Evolutionary conservation across 2,329 filamentous ascomycete species (phyloP).

Genomic region (Hypoxylon sp.): DNA sequence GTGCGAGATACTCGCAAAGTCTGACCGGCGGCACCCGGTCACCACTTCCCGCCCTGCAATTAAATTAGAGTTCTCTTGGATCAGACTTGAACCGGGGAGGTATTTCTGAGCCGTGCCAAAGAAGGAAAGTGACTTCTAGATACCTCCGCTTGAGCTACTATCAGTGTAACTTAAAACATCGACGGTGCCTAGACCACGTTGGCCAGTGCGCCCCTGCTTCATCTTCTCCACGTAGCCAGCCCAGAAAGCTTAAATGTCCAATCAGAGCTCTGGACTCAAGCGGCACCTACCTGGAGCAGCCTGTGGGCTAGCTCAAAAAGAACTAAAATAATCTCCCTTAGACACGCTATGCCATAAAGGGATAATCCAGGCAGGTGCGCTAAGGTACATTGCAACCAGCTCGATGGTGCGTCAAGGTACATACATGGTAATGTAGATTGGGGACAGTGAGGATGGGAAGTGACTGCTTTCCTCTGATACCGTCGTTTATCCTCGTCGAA

Average conservation of each 20-base stretch:
- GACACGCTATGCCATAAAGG: slow-evolving; percentile 21
- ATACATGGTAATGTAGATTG: slow-evolving; percentile 6
- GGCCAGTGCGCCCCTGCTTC: slow-evolving; percentile 38
- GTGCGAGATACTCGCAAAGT: slow-evolving; percentile 17
- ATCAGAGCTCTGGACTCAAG: slow-evolving; percentile 16
- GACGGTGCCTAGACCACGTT: slow-evolving; percentile 35
- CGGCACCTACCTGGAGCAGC: slow-evolving; percentile 30
- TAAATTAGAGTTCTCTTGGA: slow-evolving; percentile 45
- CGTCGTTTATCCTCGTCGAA: slow-evolving; percentile 42
- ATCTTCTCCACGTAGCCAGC: slow-evolving; percentile 40
- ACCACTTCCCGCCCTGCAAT: slow-evolving; percentile 50
- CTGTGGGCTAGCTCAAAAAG: slow-evolving; percentile 34
- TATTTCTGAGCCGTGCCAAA: slow-evolving; percentile 15
- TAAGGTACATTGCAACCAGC: slow-evolving; percentile 29
- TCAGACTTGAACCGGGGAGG: slow-evolving; percentile 20
- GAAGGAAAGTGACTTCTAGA: slow-evolving; percentile 33
- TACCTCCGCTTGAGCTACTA: slow-evolving; percentile 17
- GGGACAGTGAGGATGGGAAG: slow-evolving; percentile 28
- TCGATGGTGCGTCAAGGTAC: slow-evolving; percentile 27
- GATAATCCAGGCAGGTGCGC: slow-evolving; percentile 37
- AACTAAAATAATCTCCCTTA: slow-evolving; percentile 44
- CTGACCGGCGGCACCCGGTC: slow-evolving; percentile 35
- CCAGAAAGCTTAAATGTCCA: slow-evolving; percentile 21
- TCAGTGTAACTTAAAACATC: slow-evolving; percentile 21
- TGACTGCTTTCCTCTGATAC: slow-evolving; percentile 40